Base-by-base conservation (phyloP, 176 grass and related monocot species). In the Zizania latifolia region DNA sequence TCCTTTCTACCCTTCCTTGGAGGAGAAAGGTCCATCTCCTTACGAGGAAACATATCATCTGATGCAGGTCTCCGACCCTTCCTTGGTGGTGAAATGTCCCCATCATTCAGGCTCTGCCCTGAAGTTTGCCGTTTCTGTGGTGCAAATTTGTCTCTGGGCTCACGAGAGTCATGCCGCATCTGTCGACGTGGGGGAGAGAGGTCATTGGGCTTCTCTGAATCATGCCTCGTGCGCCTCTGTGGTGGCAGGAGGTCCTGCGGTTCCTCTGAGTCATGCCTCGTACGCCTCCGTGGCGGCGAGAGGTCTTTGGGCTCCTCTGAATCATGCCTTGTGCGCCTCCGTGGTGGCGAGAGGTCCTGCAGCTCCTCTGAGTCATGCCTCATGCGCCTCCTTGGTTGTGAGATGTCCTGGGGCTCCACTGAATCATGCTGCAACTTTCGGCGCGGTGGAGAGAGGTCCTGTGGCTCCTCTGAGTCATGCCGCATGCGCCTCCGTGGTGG, bases 1-100 rank as follows among this genome's bases (percentile, higher is more conserved):
- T 86, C 77, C 80, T 89, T 93, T 51, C 54, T 92, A 55, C 44
- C 71, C 37, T 89, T 97, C 59, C 87, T 90, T 53, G 82, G 76
- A 10, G 86, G 81, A 60, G 87, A 97, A 75, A 85, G 77, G 37
- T 89, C 86, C 48, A 70, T 66, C 10, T 31, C 65, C 69, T 87
- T 76, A 62, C 17, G 82, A 34, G 82, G 72, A 67, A 78, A 86
- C 15, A 85, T 74, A 71, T 86, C 80, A 67, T 78, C 68, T 13
- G 83, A 81, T 33, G 36, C 67, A 65, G 13, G 26, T 59, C 86
- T 91, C 28, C 16, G 46, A 59, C 57, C 82, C 86, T 78, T 93
- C 67, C 91, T 90, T 34, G 75, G 76, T 40, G 82, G 84, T 23
- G 87, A 90, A 55, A 90, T 65, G 33, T 87, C 81, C 5, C 27